Conservation (phyloP, 2,329 filamentous ascomycete genomes). For the Rutstroemia sydowiana region DNA sequence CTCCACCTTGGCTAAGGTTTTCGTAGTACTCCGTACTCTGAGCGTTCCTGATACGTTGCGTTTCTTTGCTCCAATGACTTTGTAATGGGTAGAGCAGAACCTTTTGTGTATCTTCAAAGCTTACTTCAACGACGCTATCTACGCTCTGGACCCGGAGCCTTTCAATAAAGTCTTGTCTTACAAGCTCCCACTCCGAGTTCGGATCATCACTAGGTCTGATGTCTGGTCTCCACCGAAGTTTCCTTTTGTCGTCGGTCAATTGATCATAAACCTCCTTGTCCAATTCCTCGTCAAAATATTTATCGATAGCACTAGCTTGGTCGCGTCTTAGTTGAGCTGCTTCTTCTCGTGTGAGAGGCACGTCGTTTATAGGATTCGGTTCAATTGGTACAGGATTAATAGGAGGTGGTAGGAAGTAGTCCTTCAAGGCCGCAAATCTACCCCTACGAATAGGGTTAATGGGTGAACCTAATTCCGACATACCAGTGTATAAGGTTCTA, state of each 20-base stretch:
- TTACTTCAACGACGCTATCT: not conserved
- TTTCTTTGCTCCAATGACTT: not conserved
- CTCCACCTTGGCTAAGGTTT: not conserved
- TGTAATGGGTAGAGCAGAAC: not conserved
- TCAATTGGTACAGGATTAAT: not conserved
- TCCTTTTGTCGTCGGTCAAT: not conserved
- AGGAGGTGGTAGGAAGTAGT: conserved; percentile 1
- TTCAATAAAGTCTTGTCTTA: not conserved
- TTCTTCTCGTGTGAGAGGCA: not conserved
- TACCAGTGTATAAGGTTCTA: too few species aligned
- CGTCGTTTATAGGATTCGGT: not conserved
- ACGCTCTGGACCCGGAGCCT: not conserved
- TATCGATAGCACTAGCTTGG: conserved; percentile 7
- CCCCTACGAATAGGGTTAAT: too few species aligned
- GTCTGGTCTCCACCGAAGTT: conserved; percentile 6
- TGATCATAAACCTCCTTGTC: conserved; percentile 3
- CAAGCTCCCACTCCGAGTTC: not conserved
- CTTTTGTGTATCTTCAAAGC: conserved; percentile 5
- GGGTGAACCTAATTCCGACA: too few species aligned
- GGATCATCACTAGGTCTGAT: not conserved
- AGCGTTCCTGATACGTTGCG: not conserved
- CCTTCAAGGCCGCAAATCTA: not conserved
- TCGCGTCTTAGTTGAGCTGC: not conserved
- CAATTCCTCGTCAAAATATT: conserved; percentile 7
- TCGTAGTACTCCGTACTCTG: conserved; percentile 4